Conservation (phyloP, 148 eudicot genomes). For the Rhododendron griersonianum region DNA sequence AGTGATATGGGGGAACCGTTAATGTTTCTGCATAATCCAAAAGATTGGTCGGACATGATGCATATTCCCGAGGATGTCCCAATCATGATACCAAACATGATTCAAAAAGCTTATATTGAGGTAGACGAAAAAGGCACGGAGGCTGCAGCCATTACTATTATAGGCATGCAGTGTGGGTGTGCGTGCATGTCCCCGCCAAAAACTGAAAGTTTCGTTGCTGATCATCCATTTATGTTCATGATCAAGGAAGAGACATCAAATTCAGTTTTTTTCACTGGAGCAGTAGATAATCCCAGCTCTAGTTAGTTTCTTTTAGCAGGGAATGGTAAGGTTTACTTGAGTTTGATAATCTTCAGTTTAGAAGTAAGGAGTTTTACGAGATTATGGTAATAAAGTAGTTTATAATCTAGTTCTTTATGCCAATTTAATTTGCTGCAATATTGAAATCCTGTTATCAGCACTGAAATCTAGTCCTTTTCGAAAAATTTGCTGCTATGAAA, state of each 20-base stretch:
- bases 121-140: constrained; percentile 20
- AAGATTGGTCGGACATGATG: not conserved
- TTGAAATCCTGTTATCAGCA: too few relatives aligned
- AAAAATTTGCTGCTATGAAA: too few relatives aligned
- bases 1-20: not conserved
- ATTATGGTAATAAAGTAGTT: too few relatives aligned
- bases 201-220: constrained; percentile 11
- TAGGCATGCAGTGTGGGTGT: too few relatives aligned
- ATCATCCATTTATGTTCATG: constrained; percentile 18
- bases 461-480: too few relatives aligned
- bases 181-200: too few relatives aligned
- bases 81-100: not conserved
- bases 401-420: too few relatives aligned
- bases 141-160: constrained; percentile 9
- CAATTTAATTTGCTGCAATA: too few relatives aligned
- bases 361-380: too few relatives aligned
- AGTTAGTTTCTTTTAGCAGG: not conserved
- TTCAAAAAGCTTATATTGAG: constrained; percentile 20
- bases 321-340: too few relatives aligned
- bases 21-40: not conserved
- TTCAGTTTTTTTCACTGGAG: constrained; percentile 13
- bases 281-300: not conserved
- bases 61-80: not conserved
- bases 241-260: constrained; percentile 7
- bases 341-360: too few relatives aligned